Evolutionary conservation across 108 stramenopile species (phyloP).

Genomic region (Epithemia pelagica): DNA sequence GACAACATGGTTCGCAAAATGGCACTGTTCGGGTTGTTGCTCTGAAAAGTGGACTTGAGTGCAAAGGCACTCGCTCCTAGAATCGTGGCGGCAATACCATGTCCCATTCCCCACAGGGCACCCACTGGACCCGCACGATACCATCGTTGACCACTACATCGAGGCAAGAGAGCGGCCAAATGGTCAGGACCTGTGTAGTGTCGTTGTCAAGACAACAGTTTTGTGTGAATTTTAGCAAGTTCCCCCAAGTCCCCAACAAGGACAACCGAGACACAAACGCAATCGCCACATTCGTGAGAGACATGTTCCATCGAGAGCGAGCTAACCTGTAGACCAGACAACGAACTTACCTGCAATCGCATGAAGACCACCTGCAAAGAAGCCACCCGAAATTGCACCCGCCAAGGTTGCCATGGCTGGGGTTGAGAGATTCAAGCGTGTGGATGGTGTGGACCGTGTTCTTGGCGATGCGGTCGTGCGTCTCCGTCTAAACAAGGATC

Average conservation of each 20-base stretch:
- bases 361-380: constrained; percentile 89
- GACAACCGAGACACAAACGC: too few species aligned
- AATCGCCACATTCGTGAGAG: too few species aligned
- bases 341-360: constrained; percentile 81
- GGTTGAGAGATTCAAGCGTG: too few species aligned
- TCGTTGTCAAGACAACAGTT: constrained; percentile 1
- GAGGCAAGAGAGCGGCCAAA: constrained; percentile 88
- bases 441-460: too few species aligned
- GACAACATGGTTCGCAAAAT: constrained; percentile 12
- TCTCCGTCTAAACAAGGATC: too few species aligned
- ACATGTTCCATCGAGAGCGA: too few species aligned
- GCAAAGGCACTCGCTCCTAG: constrained; percentile 78
- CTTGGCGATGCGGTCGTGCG: too few species aligned
- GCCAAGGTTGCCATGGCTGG: constrained; percentile 42
- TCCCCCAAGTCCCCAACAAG: too few species aligned
- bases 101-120: constrained; percentile 93
- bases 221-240: background rate
- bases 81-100: constrained; percentile 86
- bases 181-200: constrained; percentile 80
- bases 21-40: constrained; percentile 2
- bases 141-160: constrained; percentile 87
- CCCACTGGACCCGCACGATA: constrained; percentile 83
- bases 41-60: constrained; percentile 54
- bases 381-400: constrained; percentile 68
- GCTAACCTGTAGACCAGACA: background rate